Evolutionary conservation across 148 eudicot species (phyloP), one percentile per base, ranked within the genome.

Genomic region (Chenopodium album): DNA sequence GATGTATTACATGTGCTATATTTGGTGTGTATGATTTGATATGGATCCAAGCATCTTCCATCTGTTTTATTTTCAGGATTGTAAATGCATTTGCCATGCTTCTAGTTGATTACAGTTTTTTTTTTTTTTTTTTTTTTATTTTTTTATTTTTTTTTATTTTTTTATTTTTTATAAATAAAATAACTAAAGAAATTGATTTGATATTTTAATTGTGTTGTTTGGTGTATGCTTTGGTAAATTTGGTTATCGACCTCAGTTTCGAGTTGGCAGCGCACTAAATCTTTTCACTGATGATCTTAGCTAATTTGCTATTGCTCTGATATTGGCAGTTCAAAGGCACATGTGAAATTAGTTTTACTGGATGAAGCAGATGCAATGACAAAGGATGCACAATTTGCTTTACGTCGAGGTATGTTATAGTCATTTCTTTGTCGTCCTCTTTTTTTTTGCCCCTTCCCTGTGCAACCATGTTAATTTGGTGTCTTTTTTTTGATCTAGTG

Each of bases 291-390:
- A 32, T 62, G 26, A 60, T 83, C 47, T 11, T 76, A 28, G 8
- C 4, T 72, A 11, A 62, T 37, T 76, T 37, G 4, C 2, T 72
- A 11, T 69, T 50, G 9, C n/a, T 76, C 16, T 76, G 52, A 26
- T 29, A 5, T 47, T 79, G 76, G 26, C 86, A 96, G 99, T 68
- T 84, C 94, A 44, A 96, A 92, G 80, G 76, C 91, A 41, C 84
- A 90, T 70, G 99, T 96, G 65, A 96, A 96, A 84, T 90, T 96
- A 85, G 95, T 96, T 66, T 88, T 96, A 79, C 85, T 96, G 90
- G 99, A 96, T 87, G 99, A 96, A 84, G 92, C 99, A 60, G 99
- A 96, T 90, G 99, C 99, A 80, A 96, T 96, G 99, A 96, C 99
- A 63, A 96, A 96, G 89, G 99, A 96, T 94, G 99, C 99, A 75